These are phyloP conservation scores for Aeschynomene evenia DNA, from an alignment of 306 rosid genomes.

Conservation along the genomic window DNA sequence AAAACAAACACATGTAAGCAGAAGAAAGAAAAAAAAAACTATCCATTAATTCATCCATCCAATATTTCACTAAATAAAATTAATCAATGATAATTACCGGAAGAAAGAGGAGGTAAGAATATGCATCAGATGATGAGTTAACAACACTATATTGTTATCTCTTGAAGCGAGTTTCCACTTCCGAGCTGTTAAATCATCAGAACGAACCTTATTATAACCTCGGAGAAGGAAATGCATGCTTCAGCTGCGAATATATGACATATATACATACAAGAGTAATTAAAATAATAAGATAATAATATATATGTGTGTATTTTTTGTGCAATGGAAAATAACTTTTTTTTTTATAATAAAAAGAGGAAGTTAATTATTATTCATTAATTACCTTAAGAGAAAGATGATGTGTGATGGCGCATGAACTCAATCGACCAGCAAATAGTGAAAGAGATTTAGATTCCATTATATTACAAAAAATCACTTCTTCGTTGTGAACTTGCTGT, in stretches of 20 bases:
- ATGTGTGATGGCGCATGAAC: neutral
- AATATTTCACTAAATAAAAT: too few relatives aligned
- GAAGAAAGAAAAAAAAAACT: too few relatives aligned
- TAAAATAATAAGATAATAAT: too few relatives aligned
- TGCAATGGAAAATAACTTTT: neutral
- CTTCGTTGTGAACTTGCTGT: too few relatives aligned
- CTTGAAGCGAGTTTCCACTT: neutral
- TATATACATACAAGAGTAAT: neutral
- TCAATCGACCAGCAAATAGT: neutral
- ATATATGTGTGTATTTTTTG: too few relatives aligned
- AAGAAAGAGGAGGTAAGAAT: neutral
- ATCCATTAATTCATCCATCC: too few relatives aligned
- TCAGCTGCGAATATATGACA: neutral
- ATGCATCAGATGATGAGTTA: neutral
- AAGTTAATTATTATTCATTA: neutral
- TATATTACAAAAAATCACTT: neutral
- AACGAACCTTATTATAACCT: neutral
- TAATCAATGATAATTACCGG: slow-evolving; percentile 20
- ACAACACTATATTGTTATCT: neutral
- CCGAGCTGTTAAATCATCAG: neutral
- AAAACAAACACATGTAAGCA: too few relatives aligned
- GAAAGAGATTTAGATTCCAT: neutral
- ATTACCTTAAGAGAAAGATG: slow-evolving; percentile 13
- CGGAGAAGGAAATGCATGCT: neutral
- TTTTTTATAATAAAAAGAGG: neutral